Percentiles rank a stretch among this genome's conserved stretches.
Evolutionary conservation across 2,329 filamentous ascomycete genomes (phyloP).

Genomic region (Lasiodiplodia gonubiensis): DNA sequence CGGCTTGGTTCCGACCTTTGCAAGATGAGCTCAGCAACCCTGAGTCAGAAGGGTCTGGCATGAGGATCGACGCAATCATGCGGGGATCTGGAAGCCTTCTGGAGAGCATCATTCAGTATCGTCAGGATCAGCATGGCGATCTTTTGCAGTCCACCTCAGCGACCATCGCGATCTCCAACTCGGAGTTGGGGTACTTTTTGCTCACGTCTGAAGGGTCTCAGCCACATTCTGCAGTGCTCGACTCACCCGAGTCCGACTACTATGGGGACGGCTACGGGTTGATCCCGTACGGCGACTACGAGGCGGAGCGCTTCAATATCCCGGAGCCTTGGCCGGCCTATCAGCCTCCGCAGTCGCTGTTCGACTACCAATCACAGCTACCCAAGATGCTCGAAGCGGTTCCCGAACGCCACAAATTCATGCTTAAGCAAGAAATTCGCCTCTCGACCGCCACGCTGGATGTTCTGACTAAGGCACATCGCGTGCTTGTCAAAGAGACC

Average conservation of each 20-base stretch:
- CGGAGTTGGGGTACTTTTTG: conserved; percentile 63
- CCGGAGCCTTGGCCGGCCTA: conserved; percentile 68
- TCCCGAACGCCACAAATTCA: conserved; percentile 65
- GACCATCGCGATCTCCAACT: conserved; percentile 61
- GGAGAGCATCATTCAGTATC: conserved; percentile 51
- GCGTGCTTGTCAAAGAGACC: conserved; percentile 72
- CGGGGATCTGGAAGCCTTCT: conserved; percentile 57
- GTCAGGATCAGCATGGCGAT: conserved; percentile 41
- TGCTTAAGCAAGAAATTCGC: conserved; percentile 70
- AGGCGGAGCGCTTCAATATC: conserved; percentile 15
- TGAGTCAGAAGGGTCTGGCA: conserved; percentile 57
- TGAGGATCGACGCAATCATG: conserved; percentile 62
- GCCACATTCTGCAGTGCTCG: conserved; percentile 58
- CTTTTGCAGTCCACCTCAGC: conserved; percentile 40
- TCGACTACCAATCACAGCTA: conserved; percentile 64
- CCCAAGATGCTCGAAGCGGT: conserved; percentile 63
- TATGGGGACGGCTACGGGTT: conserved; percentile 42
- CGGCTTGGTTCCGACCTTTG: conserved; percentile 62
- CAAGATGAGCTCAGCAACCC: conserved; percentile 62
- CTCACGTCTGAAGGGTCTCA: conserved; percentile 56
- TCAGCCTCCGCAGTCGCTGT: conserved; percentile 62
- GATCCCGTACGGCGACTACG: conserved; percentile 60
- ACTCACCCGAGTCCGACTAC: conserved; percentile 48
- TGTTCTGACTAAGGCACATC: conserved; percentile 74
- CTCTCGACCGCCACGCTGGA: conserved; percentile 74